Evolutionary conservation across 306 rosid genomes (phyloP), one percentile per base, ranked within the genome.

Genomic region (Quercus robur): DNA sequence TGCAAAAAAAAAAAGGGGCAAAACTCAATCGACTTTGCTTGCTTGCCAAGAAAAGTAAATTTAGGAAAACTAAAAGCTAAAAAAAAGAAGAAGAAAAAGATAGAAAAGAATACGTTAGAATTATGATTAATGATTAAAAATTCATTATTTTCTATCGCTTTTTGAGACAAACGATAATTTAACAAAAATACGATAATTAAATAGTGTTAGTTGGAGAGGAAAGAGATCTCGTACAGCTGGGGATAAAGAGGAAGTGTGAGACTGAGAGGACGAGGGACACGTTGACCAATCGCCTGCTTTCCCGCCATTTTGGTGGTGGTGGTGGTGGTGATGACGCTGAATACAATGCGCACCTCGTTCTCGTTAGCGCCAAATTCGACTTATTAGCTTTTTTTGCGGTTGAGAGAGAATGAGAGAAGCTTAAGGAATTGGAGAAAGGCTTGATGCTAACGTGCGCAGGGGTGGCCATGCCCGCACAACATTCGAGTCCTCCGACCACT

Each of bases 231-330:
- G 25, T 85, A 93, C 97, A 23, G 71, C 84, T 55, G 75, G 98
- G 90, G 81, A 71, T 7, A 71, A 88, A 82, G 85, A 91, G 66
- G 41, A 89, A 73, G 74, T 78, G 89, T 4, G 94, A 86, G 75
- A 49, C 15, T 49, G 54, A 49, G 54, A 95, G 86, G 75, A 85
- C 74, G 2, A 93, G 78, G 77, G 97, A 84, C 71, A 92, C 52
- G 71, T 94, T 91, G 81, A 93, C 81, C 81, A 77, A 56, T 35
- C 97, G 96, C 64, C 98, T 84, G 41, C 91, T 83, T 77, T 94
- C 89, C 66, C 81, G 90, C 91, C 94, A 77, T 76, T 75, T 73
- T 23, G 81, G 81, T 19, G 97, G 77, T 30, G 90, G 46, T 7
- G 46, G 11, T 6, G 41, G 41, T 33, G n/a, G n/a, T n/a, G n/a